Percentiles rank a stretch among this genome's conserved stretches.
phyloP scores from a whole-genome alignment of 352 stramenopile genomes.

The Blastocystis sp. region DNA sequence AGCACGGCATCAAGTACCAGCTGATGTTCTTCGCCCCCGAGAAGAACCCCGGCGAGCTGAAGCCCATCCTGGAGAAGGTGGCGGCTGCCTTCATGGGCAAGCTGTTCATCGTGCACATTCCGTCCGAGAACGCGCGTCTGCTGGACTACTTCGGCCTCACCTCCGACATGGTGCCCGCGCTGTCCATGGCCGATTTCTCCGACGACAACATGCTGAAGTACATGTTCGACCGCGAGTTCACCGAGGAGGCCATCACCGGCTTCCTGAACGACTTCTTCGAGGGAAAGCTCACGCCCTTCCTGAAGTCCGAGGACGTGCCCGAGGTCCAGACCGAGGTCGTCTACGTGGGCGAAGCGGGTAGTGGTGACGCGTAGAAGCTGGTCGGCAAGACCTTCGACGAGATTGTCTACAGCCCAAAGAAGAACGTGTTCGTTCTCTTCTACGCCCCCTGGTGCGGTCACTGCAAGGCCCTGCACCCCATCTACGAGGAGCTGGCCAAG shows the following conservation, averaged over 20 bases:
- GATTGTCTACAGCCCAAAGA: constrained; percentile 81
- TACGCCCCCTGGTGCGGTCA: constrained; percentile 86
- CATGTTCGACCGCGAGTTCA: constrained; percentile 76
- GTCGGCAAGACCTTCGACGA: constrained; percentile 85
- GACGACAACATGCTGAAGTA: constrained; percentile 87
- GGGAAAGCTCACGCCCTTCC: constrained; percentile 79
- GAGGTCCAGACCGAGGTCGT: constrained; percentile 70
- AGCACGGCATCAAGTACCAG: constrained; percentile 80
- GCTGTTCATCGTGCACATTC: constrained; percentile 83
- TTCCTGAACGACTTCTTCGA: constrained; percentile 82
- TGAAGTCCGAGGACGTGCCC: constrained; percentile 84
- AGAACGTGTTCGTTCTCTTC: constrained; percentile 86
- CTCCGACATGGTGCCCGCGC: constrained; percentile 79
- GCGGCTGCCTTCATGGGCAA: constrained; percentile 83
- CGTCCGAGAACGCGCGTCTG: constrained; percentile 82
- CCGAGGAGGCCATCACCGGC: constrained; percentile 77
- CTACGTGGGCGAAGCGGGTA: constrained; percentile 78
- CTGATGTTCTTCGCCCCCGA: constrained; percentile 81
- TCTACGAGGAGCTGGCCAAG: constrained; percentile 76
- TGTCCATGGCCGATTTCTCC: constrained; percentile 85
- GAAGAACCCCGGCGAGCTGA: constrained; percentile 75
- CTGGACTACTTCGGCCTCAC: constrained; percentile 88
- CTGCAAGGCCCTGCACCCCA: constrained; percentile 81
- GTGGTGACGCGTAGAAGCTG: constrained; percentile 84
- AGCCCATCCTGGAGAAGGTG: constrained; percentile 75